These are phyloP conservation scores for Cylindrodendrum hubeiense DNA, from an alignment of 2,329 filamentous ascomycete genomes.

Conservation along the genomic window DNA sequence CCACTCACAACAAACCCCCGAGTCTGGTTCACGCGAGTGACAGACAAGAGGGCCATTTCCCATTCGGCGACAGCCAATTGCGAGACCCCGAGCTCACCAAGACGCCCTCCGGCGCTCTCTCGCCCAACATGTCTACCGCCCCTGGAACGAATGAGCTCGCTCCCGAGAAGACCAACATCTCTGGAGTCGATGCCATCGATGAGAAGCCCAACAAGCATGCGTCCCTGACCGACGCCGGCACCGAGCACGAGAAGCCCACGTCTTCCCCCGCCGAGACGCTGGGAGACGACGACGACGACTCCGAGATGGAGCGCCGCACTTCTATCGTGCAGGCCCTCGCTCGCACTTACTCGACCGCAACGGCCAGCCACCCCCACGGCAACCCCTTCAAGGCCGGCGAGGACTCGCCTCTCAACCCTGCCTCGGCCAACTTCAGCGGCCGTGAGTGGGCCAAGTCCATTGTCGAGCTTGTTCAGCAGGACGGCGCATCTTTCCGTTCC, in stretches of 20 bases:
- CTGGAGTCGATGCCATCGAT: slow-evolving; percentile 44
- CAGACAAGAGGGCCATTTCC: not conserved
- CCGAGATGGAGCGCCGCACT: slow-evolving; percentile 63
- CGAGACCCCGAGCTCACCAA: slow-evolving; percentile 25
- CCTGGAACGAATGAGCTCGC: slow-evolving; percentile 43
- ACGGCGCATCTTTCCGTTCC: slow-evolving; percentile 69
- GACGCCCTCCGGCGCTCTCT: slow-evolving; percentile 16
- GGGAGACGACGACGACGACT: slow-evolving; percentile 48
- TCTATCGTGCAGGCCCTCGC: slow-evolving; percentile 69
- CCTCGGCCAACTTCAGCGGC: slow-evolving; percentile 64
- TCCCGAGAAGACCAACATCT: slow-evolving; percentile 48
- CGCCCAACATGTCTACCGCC: slow-evolving; percentile 39
- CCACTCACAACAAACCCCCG: not conserved
- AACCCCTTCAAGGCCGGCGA: slow-evolving; percentile 65
- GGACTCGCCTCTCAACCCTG: slow-evolving; percentile 66
- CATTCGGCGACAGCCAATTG: slow-evolving; percentile 27
- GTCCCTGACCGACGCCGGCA: slow-evolving; percentile 52
- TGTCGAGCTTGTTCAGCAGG: slow-evolving; percentile 63
- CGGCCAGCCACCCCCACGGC: slow-evolving; percentile 47
- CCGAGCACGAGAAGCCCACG: slow-evolving; percentile 43
- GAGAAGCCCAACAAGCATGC: slow-evolving; percentile 49
- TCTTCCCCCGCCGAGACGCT: slow-evolving; percentile 45
- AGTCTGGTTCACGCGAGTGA: slow-evolving; percentile 9
- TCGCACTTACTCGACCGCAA: slow-evolving; percentile 65
- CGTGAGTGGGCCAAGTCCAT: slow-evolving; percentile 72